These are phyloP conservation scores for Phytophthora ramorum DNA, from an alignment of 352 stramenopile species.

Conservation along the genomic window DNA sequence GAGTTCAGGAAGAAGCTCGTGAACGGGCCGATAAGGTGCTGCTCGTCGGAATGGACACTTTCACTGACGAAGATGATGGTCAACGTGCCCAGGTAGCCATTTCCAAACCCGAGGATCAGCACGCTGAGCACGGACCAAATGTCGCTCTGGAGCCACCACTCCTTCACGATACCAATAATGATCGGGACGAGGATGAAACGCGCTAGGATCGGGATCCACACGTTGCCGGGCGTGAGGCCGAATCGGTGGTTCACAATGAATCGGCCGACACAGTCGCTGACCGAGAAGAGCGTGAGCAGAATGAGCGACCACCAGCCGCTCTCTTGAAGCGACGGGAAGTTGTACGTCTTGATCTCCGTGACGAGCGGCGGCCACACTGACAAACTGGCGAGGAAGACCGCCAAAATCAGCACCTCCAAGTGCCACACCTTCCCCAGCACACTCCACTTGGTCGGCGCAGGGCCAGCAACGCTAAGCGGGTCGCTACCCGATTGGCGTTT, in stretches of 20 bases:
- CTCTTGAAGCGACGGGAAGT: slow-evolving; percentile 70
- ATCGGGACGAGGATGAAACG: slow-evolving; percentile 73
- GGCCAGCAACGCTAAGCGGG: slow-evolving; percentile 12
- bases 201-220: slow-evolving; percentile 67
- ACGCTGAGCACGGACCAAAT: slow-evolving; percentile 79
- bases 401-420: slow-evolving; percentile 71
- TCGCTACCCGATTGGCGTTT: slow-evolving; percentile 36
- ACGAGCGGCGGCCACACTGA: slow-evolving; percentile 82
- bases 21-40: slow-evolving; percentile 77
- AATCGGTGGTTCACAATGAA: slow-evolving; percentile 78
- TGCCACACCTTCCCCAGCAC: slow-evolving; percentile 74
- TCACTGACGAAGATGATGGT: slow-evolving; percentile 87
- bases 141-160: slow-evolving; percentile 72
- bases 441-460: slow-evolving; percentile 63
- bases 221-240: slow-evolving; percentile 61
- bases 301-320: slow-evolving; percentile 87
- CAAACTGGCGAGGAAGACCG: slow-evolving; percentile 77
- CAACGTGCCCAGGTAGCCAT: slow-evolving; percentile 83
- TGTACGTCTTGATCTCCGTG: slow-evolving; percentile 86
- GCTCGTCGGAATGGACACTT: slow-evolving; percentile 73
- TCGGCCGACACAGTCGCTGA: slow-evolving; percentile 74
- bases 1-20: slow-evolving; percentile 90
- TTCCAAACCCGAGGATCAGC: slow-evolving; percentile 70
- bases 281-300: slow-evolving; percentile 78
- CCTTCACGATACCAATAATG: slow-evolving; percentile 77